Evolutionary conservation across 2,329 filamentous ascomycete species (phyloP).

Genomic region (Trichoderma koningiopsis): DNA sequence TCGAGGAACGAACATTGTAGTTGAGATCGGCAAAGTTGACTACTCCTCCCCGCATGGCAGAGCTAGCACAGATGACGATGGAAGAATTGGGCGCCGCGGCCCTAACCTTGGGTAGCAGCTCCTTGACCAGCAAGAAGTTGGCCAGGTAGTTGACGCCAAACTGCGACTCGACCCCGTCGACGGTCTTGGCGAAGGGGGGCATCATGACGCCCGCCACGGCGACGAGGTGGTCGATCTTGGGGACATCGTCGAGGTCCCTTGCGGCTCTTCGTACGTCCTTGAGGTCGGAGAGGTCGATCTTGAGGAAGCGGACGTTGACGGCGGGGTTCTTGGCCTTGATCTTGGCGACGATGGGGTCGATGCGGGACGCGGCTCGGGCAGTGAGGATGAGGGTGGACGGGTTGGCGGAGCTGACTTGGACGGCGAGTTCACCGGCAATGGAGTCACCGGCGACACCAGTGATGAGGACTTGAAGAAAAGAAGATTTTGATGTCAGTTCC

Average conservation of each 20-base stretch:
- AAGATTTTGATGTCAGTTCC: background rate
- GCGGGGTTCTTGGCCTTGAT: conserved; percentile 10
- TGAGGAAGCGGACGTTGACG: conserved; percentile 14
- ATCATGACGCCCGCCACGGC: conserved; percentile 26
- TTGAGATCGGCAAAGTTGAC: conserved; percentile 22
- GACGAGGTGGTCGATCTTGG: conserved; percentile 23
- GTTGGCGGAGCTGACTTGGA: conserved; percentile 25
- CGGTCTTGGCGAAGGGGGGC: conserved; percentile 26
- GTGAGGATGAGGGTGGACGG: conserved; percentile 23
- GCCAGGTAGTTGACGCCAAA: conserved; percentile 56
- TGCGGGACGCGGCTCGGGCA: conserved; percentile 9
- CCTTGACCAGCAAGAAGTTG: conserved; percentile 55
- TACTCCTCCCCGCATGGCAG: conserved; percentile 6
- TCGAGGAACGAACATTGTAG: conserved; percentile 5
- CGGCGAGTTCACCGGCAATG: conserved; percentile 26
- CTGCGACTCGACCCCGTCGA: conserved; percentile 39
- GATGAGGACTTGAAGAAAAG: conserved; percentile 7
- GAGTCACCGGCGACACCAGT: conserved; percentile 24
- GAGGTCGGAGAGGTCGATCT: conserved; percentile 16
- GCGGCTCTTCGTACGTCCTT: conserved; percentile 8
- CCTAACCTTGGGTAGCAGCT: conserved; percentile 43
- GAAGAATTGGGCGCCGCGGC: conserved; percentile 16
- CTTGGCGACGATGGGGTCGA: conserved; percentile 9
- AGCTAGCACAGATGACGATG: conserved; percentile 20
- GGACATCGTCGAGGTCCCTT: conserved; percentile 15